These are phyloP conservation scores for Macadamia tetraphylla DNA, from an alignment of 164 flowering plant genomes.

Conservation along the genomic window DNA sequence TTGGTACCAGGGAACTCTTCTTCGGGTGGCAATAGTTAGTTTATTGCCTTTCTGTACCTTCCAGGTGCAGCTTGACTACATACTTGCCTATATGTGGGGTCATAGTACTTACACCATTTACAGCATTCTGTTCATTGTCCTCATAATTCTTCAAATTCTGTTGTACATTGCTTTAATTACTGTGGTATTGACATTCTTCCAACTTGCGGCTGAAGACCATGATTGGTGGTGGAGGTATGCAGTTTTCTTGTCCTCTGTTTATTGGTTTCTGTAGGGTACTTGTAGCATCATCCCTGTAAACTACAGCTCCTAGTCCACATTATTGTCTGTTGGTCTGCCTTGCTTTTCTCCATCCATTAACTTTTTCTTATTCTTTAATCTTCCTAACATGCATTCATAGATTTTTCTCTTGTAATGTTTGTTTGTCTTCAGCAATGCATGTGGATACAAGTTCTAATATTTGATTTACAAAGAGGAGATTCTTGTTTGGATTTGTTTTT, in stretches of 20 bases:
- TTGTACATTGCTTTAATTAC: conserved; percentile 24
- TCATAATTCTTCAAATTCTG: conserved; percentile 27
- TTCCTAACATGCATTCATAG: too few species aligned
- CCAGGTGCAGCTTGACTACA: conserved; percentile 28
- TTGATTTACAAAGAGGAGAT: too few species aligned
- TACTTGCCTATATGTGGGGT: conserved; percentile 33
- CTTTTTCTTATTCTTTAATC: too few species aligned
- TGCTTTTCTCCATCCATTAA: too few species aligned
- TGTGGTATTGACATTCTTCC: conserved; percentile 29
- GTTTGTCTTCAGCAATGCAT: too few species aligned
- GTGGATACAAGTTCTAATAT: too few species aligned
- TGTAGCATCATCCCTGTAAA: background rate
- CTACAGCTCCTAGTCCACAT: too few species aligned
- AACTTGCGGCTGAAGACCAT: conserved; percentile 32
- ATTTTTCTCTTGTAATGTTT: too few species aligned
- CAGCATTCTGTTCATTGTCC: conserved; percentile 27
- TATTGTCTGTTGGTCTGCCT: too few species aligned
- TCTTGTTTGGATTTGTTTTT: too few species aligned
- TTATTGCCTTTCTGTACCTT: conserved; percentile 30
- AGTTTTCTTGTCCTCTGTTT: background rate
- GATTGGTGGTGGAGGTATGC: conserved; percentile 37
- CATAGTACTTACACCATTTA: conserved; percentile 28
- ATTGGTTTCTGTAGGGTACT: background rate
- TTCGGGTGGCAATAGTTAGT: conserved; percentile 32
- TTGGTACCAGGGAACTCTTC: conserved; percentile 28